These are phyloP conservation scores for Daldinia sp. DNA, from an alignment of 2,329 filamentous ascomycete species.

Conservation along the genomic window DNA sequence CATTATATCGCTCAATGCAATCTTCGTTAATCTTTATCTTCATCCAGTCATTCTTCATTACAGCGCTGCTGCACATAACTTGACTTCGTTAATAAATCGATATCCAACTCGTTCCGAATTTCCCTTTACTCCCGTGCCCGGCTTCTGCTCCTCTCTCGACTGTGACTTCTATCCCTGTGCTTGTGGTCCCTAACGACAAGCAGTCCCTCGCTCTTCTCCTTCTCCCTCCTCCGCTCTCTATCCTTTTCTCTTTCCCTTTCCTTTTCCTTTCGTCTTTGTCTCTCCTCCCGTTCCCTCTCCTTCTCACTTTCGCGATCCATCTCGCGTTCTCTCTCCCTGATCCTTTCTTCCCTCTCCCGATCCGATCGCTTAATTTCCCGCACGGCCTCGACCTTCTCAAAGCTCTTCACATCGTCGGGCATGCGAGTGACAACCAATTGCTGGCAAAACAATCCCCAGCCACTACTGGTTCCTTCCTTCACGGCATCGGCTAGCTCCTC, in stretches of 20 bases:
- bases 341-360: slow-evolving; percentile 39
- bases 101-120: background rate
- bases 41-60: background rate
- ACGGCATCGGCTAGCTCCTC: slow-evolving; percentile 82
- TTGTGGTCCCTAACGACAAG: slow-evolving; percentile 48
- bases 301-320: slow-evolving; percentile 38
- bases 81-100: background rate
- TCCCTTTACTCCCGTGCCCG: slow-evolving; percentile 29
- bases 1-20: background rate
- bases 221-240: slow-evolving; percentile 20
- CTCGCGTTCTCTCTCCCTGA: slow-evolving; percentile 41
- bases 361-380: slow-evolving; percentile 40
- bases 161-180: slow-evolving; percentile 44
- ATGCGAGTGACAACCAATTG: slow-evolving; percentile 74
- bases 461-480: slow-evolving; percentile 78
- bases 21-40: slow-evolving; percentile 1
- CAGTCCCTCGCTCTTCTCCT: slow-evolving; percentile 37
- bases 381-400: slow-evolving; percentile 57
- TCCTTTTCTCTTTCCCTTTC: slow-evolving; percentile 35
- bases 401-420: slow-evolving; percentile 68
- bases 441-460: slow-evolving; percentile 82
- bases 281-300: slow-evolving; percentile 34
- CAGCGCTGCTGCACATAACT: background rate
- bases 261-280: slow-evolving; percentile 26
- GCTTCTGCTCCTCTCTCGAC: slow-evolving; percentile 38